Percentiles rank a stretch among this genome's conserved stretches.
Evolutionary conservation across 202 grass and related monocot species (phyloP).

Genomic region (Eragrostis tef): DNA sequence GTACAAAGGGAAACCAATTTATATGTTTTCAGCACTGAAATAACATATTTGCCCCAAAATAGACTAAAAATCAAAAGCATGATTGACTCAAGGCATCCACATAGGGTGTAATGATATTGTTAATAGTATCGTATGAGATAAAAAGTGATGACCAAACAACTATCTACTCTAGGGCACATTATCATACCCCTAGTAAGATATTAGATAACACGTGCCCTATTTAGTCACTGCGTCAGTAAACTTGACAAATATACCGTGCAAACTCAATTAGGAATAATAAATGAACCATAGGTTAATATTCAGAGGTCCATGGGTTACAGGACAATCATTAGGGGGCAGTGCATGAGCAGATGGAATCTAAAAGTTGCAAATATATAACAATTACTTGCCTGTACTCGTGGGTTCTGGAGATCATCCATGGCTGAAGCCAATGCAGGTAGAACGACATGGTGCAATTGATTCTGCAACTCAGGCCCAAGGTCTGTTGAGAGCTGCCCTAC

Average conservation of each 20-base stretch:
- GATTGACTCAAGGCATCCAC: neutral
- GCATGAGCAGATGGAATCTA: constrained; percentile 36
- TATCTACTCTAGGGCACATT: neutral
- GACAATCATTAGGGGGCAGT: constrained; percentile 1
- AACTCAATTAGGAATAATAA: neutral
- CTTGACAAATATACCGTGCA: neutral
- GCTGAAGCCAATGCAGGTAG: constrained; percentile 62
- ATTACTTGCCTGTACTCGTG: constrained; percentile 75
- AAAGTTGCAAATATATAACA: constrained; percentile 24
- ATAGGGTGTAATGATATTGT: neutral
- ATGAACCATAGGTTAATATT: neutral
- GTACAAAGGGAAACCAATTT: neutral
- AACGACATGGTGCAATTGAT: constrained; percentile 60
- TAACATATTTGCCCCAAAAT: neutral
- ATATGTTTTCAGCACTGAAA: constrained; percentile 27
- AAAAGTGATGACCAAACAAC: neutral
- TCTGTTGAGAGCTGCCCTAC: constrained; percentile 72
- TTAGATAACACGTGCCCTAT: neutral
- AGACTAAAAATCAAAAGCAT: neutral
- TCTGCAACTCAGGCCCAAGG: constrained; percentile 63
- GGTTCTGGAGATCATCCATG: constrained; percentile 91
- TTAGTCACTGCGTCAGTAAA: neutral
- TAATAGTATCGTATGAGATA: neutral
- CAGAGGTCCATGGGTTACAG: constrained; percentile 9
- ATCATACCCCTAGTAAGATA: constrained; percentile 12